Evolutionary conservation across 495 filamentous ascomycete species (phyloP).

Genomic region (Apodospora peruviana): DNA sequence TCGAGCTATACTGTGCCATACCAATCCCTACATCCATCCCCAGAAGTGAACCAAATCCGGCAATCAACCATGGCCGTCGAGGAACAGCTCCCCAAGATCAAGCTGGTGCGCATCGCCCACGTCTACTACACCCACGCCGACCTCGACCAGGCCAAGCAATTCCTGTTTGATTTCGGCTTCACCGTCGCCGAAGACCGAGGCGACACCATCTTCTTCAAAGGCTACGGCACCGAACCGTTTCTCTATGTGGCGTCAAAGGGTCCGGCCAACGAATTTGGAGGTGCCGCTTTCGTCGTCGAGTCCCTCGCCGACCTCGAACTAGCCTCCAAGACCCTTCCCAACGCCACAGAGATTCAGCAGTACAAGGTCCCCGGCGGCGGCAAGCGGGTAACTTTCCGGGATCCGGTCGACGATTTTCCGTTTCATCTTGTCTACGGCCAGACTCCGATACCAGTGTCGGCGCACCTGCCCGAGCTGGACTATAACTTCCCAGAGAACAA

Average conservation of each 20-base stretch:
- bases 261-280: slow-evolving; percentile 47
- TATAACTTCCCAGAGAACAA: slow-evolving; percentile 41
- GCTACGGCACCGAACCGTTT: slow-evolving; percentile 57
- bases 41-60: too few relatives aligned
- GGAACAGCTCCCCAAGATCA: too few relatives aligned
- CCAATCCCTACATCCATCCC: too few relatives aligned
- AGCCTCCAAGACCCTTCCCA: slow-evolving; percentile 39
- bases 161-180: slow-evolving; percentile 56
- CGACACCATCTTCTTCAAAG: slow-evolving; percentile 51
- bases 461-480: slow-evolving; percentile 31
- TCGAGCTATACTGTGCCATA: too few relatives aligned
- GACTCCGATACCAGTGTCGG: slow-evolving; percentile 25
- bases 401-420: slow-evolving; percentile 54
- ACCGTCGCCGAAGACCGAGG: slow-evolving; percentile 35
- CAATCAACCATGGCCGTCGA: too few relatives aligned
- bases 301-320: slow-evolving; percentile 49
- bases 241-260: slow-evolving; percentile 46
- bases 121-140: slow-evolving; percentile 53
- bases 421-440: slow-evolving; percentile 57
- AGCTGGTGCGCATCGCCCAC: slow-evolving; percentile 48
- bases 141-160: slow-evolving; percentile 41
- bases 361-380: slow-evolving; percentile 54
- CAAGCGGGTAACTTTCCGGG: slow-evolving; percentile 49
- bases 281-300: slow-evolving; percentile 50
- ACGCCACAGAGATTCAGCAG: slow-evolving; percentile 47